Percentiles rank a stretch among this genome's conserved stretches.
Evolutionary conservation across 2,329 filamentous ascomycete species (phyloP).

Genomic region (Didymella pomorum): DNA sequence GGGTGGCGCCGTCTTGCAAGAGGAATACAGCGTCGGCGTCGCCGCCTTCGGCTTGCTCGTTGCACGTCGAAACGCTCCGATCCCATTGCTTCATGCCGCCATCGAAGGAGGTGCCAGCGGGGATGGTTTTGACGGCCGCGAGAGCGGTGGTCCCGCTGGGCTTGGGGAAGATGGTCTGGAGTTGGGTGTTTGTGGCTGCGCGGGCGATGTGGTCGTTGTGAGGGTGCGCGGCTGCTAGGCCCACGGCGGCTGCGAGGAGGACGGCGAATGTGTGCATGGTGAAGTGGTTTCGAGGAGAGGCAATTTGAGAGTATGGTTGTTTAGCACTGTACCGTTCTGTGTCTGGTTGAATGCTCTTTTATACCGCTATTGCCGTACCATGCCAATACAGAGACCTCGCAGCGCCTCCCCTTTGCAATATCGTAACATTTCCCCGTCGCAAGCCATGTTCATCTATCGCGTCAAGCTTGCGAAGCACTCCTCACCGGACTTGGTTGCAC

Average conservation of each 20-base stretch:
- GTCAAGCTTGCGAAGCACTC: not conserved
- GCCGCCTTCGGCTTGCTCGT: not conserved
- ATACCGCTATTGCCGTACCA: not conserved
- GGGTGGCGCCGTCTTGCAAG: not conserved
- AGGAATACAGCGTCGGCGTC: not conserved
- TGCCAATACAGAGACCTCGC: not conserved
- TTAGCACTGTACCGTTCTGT: not conserved
- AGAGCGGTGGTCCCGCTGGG: not conserved
- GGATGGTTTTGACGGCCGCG: not conserved
- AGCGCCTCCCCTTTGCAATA: not conserved
- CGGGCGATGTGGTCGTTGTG: not conserved
- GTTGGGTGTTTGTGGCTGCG: not conserved
- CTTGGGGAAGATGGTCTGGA: not conserved
- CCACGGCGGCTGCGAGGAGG: conserved; percentile 9
- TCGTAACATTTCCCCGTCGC: conserved; percentile 3
- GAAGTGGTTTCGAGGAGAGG: not conserved
- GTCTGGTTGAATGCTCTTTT: not conserved
- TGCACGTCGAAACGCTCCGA: not conserved
- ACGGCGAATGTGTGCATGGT: conserved; percentile 7
- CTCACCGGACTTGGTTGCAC: not conserved
- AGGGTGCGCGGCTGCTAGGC: not conserved
- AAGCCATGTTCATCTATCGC: not conserved
- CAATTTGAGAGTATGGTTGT: not conserved
- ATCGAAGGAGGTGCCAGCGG: not conserved
- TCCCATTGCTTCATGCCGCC: not conserved